These are phyloP conservation scores for Athelia sp. DNA, from an alignment of 1,284 basidiomycete species.

Conservation along the genomic window DNA sequence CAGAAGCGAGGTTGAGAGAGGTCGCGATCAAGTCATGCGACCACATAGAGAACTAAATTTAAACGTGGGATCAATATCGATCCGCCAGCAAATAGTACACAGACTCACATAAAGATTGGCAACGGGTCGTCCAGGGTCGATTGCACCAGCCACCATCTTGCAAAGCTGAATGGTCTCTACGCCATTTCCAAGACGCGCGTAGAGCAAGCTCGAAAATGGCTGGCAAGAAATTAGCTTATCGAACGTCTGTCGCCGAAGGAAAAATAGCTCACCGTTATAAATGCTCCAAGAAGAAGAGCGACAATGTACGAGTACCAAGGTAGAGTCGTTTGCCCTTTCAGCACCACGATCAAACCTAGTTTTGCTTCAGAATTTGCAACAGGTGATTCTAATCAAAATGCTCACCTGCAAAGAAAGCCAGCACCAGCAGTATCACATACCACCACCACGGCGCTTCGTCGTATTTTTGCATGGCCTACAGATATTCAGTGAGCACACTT, in stretches of 20 bases:
- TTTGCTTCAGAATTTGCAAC: neutral
- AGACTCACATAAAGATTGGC: conserved; percentile 58
- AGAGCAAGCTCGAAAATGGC: conserved; percentile 35
- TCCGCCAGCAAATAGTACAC: neutral
- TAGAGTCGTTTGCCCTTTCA: conserved; percentile 56
- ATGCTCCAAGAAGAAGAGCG: conserved; percentile 30
- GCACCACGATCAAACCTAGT: conserved; percentile 48
- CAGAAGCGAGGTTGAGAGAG: conserved; percentile 45
- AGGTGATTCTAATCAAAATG: neutral
- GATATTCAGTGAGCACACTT: neutral
- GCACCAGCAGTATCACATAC: conserved; percentile 43
- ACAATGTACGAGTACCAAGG: conserved; percentile 61
- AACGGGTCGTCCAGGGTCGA: conserved; percentile 59
- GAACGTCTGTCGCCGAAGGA: neutral
- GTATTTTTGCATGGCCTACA: conserved; percentile 43
- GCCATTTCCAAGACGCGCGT: conserved; percentile 54
- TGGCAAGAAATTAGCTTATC: conserved; percentile 4
- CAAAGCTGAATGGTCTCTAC: conserved; percentile 55
- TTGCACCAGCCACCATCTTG: conserved; percentile 62
- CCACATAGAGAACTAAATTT: conserved; percentile 56
- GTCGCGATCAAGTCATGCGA: conserved; percentile 52
- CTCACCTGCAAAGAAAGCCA: conserved; percentile 50
- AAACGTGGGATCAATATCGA: neutral
- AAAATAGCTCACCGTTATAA: conserved; percentile 1
- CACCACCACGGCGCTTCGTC: conserved; percentile 50